Evolutionary conservation across 2,329 filamentous ascomycete species (phyloP).

Genomic region (Nothophoma quercina): DNA sequence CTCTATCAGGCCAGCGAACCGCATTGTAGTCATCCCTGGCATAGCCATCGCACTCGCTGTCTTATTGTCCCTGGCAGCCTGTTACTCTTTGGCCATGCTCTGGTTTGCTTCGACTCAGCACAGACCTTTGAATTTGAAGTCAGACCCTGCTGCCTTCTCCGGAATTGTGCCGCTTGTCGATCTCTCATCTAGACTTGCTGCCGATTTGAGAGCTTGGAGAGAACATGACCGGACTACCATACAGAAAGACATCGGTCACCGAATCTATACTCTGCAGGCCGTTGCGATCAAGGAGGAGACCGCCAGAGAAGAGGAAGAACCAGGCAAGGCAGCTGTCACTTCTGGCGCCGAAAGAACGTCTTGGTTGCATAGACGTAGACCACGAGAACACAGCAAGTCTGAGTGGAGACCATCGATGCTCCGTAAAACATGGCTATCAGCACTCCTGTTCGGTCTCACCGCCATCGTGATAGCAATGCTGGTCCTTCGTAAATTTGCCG

Average conservation of each 20-base stretch:
- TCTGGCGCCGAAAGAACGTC: too few relatives aligned
- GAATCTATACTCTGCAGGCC: neutral
- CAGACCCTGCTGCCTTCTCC: slow-evolving; percentile 20
- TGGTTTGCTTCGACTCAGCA: slow-evolving; percentile 5
- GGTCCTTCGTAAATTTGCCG: slow-evolving; percentile 14
- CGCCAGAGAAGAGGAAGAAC: too few relatives aligned
- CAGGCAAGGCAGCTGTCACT: too few relatives aligned
- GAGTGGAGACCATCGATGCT: slow-evolving; percentile 16
- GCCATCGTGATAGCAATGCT: slow-evolving; percentile 11
- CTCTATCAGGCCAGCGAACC: slow-evolving; percentile 1
- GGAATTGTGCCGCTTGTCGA: slow-evolving; percentile 12
- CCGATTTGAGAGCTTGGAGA: slow-evolving; percentile 1
- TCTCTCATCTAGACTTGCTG: neutral
- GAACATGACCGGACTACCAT: neutral
- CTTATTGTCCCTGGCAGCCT: slow-evolving; percentile 18
- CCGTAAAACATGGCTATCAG: slow-evolving; percentile 4
- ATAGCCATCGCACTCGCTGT: slow-evolving; percentile 20
- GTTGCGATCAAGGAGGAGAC: neutral
- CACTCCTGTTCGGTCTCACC: slow-evolving; percentile 4
- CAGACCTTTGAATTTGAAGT: slow-evolving; percentile 17
- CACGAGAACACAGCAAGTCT: neutral
- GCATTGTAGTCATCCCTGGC: slow-evolving; percentile 25
- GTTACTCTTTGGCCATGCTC: slow-evolving; percentile 13
- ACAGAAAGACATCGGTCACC: slow-evolving; percentile 1
- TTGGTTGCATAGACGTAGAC: neutral